Evolutionary conservation across 2,329 filamentous ascomycete species (phyloP).

Genomic region (Geosmithia putterillii): DNA sequence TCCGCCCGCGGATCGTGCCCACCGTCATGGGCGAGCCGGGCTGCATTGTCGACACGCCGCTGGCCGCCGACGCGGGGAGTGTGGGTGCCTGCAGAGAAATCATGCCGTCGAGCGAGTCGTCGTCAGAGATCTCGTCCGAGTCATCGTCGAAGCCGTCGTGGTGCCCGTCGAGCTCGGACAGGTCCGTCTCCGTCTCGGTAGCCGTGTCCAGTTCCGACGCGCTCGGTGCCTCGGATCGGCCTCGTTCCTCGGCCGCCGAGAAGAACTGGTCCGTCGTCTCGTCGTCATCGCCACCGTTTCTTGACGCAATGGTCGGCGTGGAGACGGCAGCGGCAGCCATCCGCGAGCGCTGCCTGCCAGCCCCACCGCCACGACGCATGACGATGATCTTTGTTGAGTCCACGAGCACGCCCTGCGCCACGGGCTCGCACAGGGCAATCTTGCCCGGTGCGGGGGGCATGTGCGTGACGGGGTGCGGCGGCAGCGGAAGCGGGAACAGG

Average conservation of each 20-base stretch:
- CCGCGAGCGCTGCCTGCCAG: neutral
- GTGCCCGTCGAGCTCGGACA: slow-evolving; percentile 49
- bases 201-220: slow-evolving; percentile 45
- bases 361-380: slow-evolving; percentile 43
- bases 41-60: slow-evolving; percentile 67
- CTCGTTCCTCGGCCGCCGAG: slow-evolving; percentile 75
- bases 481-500: slow-evolving; percentile 62
- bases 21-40: slow-evolving; percentile 70
- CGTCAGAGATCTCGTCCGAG: slow-evolving; percentile 64
- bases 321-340: slow-evolving; percentile 19
- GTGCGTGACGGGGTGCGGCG: slow-evolving; percentile 79
- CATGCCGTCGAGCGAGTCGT: slow-evolving; percentile 87
- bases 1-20: slow-evolving; percentile 43
- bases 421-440: slow-evolving; percentile 87
- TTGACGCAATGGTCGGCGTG: slow-evolving; percentile 16
- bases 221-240: slow-evolving; percentile 43
- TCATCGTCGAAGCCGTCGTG: slow-evolving; percentile 37
- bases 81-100: slow-evolving; percentile 77
- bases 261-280: slow-evolving; percentile 85
- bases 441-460: slow-evolving; percentile 73
- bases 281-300: slow-evolving; percentile 53
- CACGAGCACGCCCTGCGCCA: slow-evolving; percentile 72
- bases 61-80: slow-evolving; percentile 64
- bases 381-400: slow-evolving; percentile 76
- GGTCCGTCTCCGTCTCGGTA: slow-evolving; percentile 51